These are phyloP conservation scores for Malus hybrid DNA, from an alignment of 331 rosid species.

Conservation along the genomic window DNA sequence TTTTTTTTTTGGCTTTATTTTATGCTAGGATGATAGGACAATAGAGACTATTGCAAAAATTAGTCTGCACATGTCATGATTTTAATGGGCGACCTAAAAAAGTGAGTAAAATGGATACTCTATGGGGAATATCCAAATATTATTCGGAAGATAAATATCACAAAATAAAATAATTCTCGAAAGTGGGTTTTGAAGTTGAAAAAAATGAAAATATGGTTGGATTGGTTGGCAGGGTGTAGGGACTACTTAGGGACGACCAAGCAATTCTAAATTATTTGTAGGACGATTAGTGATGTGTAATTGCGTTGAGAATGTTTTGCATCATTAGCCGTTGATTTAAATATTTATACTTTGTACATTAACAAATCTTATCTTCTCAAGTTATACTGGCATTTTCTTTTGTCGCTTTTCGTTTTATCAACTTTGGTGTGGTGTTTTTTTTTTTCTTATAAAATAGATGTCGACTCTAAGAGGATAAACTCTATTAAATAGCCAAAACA, in stretches of 20 bases:
- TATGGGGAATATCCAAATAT: no score
- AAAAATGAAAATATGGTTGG: neutral
- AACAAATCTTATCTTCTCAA: neutral
- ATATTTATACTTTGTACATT: neutral
- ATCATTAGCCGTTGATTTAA: neutral
- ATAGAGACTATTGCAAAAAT: no score
- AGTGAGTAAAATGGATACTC: no score
- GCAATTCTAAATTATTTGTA: neutral
- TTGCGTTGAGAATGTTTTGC: conserved; percentile 1
- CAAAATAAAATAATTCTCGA: neutral
- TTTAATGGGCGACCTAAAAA: no score
- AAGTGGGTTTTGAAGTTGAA: neutral
- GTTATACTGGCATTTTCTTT: neutral
- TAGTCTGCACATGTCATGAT: no score
- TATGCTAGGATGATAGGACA: no score
- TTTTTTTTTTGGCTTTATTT: no score
- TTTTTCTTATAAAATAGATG: no score
- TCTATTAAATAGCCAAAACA: no score
- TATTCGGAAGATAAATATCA: neutral
- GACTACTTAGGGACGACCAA: neutral
- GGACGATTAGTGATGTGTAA: neutral
- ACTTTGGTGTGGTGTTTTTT: neutral
- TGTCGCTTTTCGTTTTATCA: neutral
- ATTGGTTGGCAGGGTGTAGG: neutral
- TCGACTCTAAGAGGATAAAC: no score